These are phyloP conservation scores for sweet orange (Citrus sinensis) DNA, from an alignment of 345 rosid species.

Conservation along the genomic window DVS_A1.0 CM039167.1:11390501-11391000, in stretches of 20 bases:
- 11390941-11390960: constrained; percentile 66
- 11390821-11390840: neutral
- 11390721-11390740: constrained; percentile 93
- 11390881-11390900: neutral
- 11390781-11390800: constrained; percentile 3
- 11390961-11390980: constrained; percentile 50
- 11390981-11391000: constrained; percentile 82
- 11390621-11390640: constrained; percentile 36
- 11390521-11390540: constrained; percentile 76
- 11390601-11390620: constrained; percentile 69
- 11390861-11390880: neutral
- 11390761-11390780: constrained; percentile 19
- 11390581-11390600: constrained; percentile 90
- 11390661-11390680: neutral
- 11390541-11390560: constrained; percentile 66
- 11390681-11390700: constrained; percentile 17
- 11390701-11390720: constrained; percentile 42
- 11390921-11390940: constrained; percentile 84
- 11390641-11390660: constrained; percentile 13
- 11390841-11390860: neutral
- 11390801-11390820: neutral
- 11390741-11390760: constrained; percentile 42
- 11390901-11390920: constrained; percentile 28
- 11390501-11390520: constrained; percentile 61
- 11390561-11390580: constrained; percentile 85